Base-by-base conservation (phyloP, 495 filamentous ascomycete genomes). In the Aeminium ludgeri region DNA sequence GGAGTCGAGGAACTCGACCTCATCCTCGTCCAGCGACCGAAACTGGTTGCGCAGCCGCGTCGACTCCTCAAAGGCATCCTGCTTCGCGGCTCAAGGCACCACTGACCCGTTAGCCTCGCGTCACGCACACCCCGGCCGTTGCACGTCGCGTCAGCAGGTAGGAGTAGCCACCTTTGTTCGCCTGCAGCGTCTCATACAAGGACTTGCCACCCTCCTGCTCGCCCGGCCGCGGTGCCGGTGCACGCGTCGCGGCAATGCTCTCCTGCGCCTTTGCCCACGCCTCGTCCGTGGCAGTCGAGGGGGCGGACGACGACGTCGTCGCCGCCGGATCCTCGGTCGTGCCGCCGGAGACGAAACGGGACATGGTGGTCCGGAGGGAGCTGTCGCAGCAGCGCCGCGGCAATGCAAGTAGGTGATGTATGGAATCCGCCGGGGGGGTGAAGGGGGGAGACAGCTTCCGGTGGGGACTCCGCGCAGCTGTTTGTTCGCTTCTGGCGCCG, bases 51-150 rank as follows among this genome's bases (percentile, higher is more conserved):
- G 80, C 34, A 97, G 59, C 44, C 78, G 72, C 10, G 41, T 28
- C n/a, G 47, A 39, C 42, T 97, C 91, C 59, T 94, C 87, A 59
- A 95, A 93, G 37, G 83, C 85, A 53, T 92, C 86, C 63, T 96
- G 85, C 60, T 96, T 96, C 48, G 84, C 84, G 56, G 81, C 85
- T 89, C 47, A 17, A 46, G 36, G 36, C 39, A 37, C 12, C 36
- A 37, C 70, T 71, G 59, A 66, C 61, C 72, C 68, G 66, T 76
- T 45, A 76, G 69, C 54, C 46, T 6, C 13, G 33, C 27, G 25
- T 34, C 1, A 35, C 8, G 1, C 15, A 3, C 2, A 12, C 7
- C 30, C 30, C 3, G n/a, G 23, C 40, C 16, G 32, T 12, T 19
- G 18, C n/a, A 16, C 20, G 6, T 20, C 6, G 8, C 18, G 4